A percentile compares a stretch with the other conserved stretches of the same genome.
These are phyloP conservation scores for Sporothrix brunneoviolacea DNA, from an alignment of 2,329 filamentous ascomycete species.

Conservation along the genomic window DNA sequence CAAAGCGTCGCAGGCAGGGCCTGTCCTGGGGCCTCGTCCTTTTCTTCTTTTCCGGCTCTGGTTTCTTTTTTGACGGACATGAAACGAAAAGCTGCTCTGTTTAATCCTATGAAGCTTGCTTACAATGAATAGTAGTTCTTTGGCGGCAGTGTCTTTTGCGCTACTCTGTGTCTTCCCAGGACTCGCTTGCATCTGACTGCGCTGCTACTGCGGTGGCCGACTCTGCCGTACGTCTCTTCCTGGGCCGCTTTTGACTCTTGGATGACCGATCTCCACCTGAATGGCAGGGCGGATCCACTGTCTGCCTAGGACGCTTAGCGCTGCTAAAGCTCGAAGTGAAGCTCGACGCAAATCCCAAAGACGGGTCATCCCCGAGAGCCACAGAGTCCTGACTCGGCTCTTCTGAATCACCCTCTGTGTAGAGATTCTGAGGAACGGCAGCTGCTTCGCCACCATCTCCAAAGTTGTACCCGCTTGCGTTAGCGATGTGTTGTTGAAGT, in stretches of 20 bases:
- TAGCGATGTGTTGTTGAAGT: background rate
- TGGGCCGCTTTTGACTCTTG: background rate
- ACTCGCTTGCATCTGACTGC: background rate
- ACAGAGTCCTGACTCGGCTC: background rate
- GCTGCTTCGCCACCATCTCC: background rate
- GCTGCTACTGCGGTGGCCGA: background rate
- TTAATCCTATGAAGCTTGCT: conserved; percentile 1
- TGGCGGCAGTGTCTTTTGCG: conserved; percentile 1
- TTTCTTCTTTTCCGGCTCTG: too few relatives aligned
- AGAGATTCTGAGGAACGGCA: background rate
- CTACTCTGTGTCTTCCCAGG: conserved; percentile 1
- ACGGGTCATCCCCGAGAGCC: background rate
- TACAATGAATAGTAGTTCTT: background rate
- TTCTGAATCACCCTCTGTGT: background rate
- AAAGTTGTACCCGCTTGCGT: background rate
- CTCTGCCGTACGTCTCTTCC: background rate
- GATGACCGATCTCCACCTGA: background rate
- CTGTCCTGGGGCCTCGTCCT: too few relatives aligned
- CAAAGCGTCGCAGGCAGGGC: too few relatives aligned
- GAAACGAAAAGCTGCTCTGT: background rate
- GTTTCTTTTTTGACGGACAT: conserved; percentile 4
- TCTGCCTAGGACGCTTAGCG: background rate
- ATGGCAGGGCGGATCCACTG: background rate
- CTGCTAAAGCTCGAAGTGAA: background rate
- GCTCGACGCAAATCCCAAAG: background rate